phyloP scores from a whole-genome alignment of 352 stramenopile species.

The Aphanomyces stellatus region DNA sequence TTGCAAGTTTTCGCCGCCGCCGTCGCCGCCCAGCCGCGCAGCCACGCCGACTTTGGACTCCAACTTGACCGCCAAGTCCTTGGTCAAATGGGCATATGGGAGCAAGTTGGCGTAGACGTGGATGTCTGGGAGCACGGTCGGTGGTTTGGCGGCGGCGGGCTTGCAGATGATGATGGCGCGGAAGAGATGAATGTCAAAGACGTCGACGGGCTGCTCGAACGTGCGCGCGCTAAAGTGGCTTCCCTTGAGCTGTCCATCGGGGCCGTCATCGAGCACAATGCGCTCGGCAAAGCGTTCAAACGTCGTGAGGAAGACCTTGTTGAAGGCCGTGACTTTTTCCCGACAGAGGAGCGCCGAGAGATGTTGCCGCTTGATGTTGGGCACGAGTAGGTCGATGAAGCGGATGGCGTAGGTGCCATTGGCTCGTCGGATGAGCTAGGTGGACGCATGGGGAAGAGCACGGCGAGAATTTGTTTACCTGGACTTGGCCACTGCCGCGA shows the following conservation, averaged over 20 bases:
- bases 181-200: conserved; percentile 51
- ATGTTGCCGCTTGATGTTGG: conserved; percentile 49
- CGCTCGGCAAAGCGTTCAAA: conserved; percentile 37
- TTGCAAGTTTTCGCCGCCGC: conserved; percentile 24
- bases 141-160: conserved; percentile 43
- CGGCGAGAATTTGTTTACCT: neutral
- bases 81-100: conserved; percentile 46
- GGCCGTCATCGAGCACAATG: conserved; percentile 45
- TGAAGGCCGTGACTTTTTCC: conserved; percentile 17
- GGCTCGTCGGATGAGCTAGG: conserved; percentile 4
- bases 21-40: neutral
- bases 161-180: conserved; percentile 49
- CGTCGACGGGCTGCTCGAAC: conserved; percentile 47
- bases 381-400: conserved; percentile 42
- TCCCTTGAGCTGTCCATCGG: conserved; percentile 52
- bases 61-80: conserved; percentile 34
- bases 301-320: conserved; percentile 27
- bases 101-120: conserved; percentile 50
- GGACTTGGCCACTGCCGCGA: neutral
- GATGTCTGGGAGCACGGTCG: conserved; percentile 34
- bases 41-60: conserved; percentile 22
- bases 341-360: conserved; percentile 52
- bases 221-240: conserved; percentile 30
- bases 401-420: conserved; percentile 24
- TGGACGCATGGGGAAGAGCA: neutral